Evolutionary conservation across 805 yeast species (phyloP).

Genomic region (Yarrowia porcina): DNA sequence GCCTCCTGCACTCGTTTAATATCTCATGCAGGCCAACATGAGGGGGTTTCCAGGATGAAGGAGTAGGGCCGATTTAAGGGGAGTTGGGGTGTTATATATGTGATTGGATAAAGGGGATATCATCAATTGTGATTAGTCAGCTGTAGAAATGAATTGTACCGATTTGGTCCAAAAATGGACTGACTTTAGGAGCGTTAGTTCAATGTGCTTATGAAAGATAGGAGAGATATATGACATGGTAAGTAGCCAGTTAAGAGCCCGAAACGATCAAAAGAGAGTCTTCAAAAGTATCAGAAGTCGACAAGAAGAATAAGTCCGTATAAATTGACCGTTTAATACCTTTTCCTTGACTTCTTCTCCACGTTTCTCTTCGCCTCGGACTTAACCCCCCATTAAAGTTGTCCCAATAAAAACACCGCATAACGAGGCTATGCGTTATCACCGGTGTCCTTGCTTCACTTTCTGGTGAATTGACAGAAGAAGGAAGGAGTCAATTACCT

Average conservation of each 20-base stretch:
- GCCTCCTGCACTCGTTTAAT: background rate
- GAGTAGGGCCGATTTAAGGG: too few species aligned
- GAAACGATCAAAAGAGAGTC: too few species aligned
- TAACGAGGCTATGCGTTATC: slow-evolving; percentile 24
- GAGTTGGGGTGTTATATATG: too few species aligned
- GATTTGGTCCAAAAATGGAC: too few species aligned
- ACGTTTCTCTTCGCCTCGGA: background rate
- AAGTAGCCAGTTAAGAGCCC: too few species aligned
- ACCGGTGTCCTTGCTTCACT: slow-evolving; percentile 3
- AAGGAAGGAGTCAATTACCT: background rate
- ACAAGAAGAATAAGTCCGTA: too few species aligned
- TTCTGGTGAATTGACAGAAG: background rate
- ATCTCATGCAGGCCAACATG: background rate
- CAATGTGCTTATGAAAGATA: too few species aligned
- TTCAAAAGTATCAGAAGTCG: too few species aligned
- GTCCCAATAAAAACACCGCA: slow-evolving; percentile 24
- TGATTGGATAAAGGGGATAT: too few species aligned
- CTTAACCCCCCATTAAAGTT: background rate
- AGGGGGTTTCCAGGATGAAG: background rate
- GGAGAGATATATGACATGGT: too few species aligned
- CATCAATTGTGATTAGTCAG: background rate
- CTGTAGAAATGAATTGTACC: background rate
- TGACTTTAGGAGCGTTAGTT: too few species aligned
- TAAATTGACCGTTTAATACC: background rate
- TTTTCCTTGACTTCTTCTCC: background rate